Evolutionary conservation across 1,284 basidiomycete genomes (phyloP).

Genomic region (Leccinum solheimii): DNA sequence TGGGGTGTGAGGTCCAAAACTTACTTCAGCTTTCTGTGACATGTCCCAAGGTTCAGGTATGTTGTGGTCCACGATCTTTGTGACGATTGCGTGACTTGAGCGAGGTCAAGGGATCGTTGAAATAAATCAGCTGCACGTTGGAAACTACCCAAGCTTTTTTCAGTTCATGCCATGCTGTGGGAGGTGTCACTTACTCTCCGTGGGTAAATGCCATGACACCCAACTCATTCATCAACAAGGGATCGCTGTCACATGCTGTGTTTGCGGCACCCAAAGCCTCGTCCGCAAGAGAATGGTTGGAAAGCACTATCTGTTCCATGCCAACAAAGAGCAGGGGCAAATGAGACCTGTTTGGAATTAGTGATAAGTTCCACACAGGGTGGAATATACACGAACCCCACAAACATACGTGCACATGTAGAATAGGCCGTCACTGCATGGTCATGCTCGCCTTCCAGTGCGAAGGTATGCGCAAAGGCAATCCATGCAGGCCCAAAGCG

Average conservation of each 20-base stretch:
- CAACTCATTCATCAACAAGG: constrained; percentile 88
- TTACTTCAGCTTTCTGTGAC: constrained; percentile 76
- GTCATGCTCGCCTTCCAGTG: constrained; percentile 96
- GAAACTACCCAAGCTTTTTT: constrained; percentile 43
- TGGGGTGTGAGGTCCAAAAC: constrained; percentile 25
- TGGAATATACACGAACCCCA: constrained; percentile 59
- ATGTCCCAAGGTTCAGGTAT: constrained; percentile 89
- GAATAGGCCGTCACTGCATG: constrained; percentile 98
- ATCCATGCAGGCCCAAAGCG: constrained; percentile 97
- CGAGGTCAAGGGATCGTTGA: constrained; percentile 68
- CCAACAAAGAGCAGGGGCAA: constrained; percentile 94
- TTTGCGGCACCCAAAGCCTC: constrained; percentile 85
- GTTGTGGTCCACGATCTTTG: constrained; percentile 84
- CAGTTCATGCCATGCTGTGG: constrained; percentile 2
- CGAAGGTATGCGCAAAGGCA: constrained; percentile 96
- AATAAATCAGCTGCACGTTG: constrained; percentile 72
- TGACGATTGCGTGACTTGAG: constrained; percentile 81
- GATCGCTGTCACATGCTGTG: constrained; percentile 82
- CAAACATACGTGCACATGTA: constrained; percentile 92
- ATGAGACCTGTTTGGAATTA: constrained; percentile 65
- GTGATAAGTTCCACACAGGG: constrained; percentile 1
- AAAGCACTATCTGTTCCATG: constrained; percentile 95
- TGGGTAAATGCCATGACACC: constrained; percentile 92
- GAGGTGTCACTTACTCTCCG: constrained; percentile 61
- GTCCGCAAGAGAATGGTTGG: constrained; percentile 80